Conservation (phyloP, 768 basidiomycete species). For the Suillus plorans region DNA sequence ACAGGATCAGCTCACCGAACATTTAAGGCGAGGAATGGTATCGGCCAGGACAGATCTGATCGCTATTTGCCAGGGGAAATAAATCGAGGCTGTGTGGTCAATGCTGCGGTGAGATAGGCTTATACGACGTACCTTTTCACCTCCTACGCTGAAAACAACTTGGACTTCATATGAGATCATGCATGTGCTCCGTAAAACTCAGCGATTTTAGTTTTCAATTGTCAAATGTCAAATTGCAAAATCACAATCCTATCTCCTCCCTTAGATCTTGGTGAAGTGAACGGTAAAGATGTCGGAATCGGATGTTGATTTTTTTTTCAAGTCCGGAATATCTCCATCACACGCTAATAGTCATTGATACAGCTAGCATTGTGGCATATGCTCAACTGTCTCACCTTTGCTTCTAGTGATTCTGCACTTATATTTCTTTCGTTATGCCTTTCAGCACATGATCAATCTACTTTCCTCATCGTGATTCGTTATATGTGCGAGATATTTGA, state of each 20-base stretch:
- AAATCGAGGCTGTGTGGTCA: background rate
- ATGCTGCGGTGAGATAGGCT: background rate
- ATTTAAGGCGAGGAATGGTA: slow-evolving; percentile 15
- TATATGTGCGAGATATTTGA: no score
- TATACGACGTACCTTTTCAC: background rate
- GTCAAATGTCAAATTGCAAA: background rate
- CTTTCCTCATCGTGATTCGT: background rate
- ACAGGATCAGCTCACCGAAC: slow-evolving; percentile 19
- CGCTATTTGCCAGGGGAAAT: slow-evolving; percentile 5
- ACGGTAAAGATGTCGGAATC: background rate
- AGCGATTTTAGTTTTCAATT: background rate
- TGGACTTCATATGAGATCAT: background rate
- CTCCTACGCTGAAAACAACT: background rate
- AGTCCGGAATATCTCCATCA: background rate
- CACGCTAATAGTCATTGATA: background rate
- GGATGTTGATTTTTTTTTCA: background rate
- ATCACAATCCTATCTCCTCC: background rate
- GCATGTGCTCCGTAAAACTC: background rate
- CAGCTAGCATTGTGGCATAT: background rate
- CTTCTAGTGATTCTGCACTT: background rate
- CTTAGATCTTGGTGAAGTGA: background rate
- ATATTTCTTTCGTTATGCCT: background rate
- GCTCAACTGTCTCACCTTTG: background rate
- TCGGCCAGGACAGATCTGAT: slow-evolving; percentile 14
- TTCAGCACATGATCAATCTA: background rate